phyloP scores from a whole-genome alignment of 2,329 filamentous ascomycete species.

The Scedosporium apiospermum region DNA sequence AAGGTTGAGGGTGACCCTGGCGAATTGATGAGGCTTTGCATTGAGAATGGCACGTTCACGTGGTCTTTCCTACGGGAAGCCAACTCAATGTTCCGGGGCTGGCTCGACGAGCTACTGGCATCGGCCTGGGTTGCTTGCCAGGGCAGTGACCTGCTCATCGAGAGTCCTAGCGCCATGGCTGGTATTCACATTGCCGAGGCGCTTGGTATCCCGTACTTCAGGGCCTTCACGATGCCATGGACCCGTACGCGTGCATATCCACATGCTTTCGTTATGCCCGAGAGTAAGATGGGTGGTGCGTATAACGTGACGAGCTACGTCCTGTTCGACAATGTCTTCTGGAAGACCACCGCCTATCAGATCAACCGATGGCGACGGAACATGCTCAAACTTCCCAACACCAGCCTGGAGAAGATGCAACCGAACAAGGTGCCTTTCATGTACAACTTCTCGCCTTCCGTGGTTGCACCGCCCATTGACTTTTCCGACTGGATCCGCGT shows the following conservation, averaged over 20 bases:
- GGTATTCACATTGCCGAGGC: constrained; percentile 97
- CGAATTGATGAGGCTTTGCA: constrained; percentile 91
- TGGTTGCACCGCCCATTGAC: constrained; percentile 89
- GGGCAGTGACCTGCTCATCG: constrained; percentile 81
- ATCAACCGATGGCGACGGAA: constrained; percentile 89
- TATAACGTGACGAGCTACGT: constrained; percentile 96
- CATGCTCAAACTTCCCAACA: constrained; percentile 67
- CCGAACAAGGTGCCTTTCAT: constrained; percentile 96
- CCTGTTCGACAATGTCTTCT: constrained; percentile 94
- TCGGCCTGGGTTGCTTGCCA: constrained; percentile 80
- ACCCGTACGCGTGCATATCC: constrained; percentile 91
- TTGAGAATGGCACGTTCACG: constrained; percentile 96
- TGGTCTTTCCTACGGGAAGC: constrained; percentile 83
- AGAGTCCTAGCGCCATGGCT: constrained; percentile 93
- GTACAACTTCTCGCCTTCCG: constrained; percentile 91
- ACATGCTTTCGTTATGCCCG: constrained; percentile 88
- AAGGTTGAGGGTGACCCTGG: constrained; percentile 84
- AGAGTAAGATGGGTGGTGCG: constrained; percentile 86
- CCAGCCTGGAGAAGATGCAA: constrained; percentile 82
- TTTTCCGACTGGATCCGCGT: constrained; percentile 97
- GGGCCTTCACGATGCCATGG: constrained; percentile 98
- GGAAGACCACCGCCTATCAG: constrained; percentile 85
- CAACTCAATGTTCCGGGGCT: constrained; percentile 79
- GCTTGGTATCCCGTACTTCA: constrained; percentile 86
- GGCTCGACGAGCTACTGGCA: constrained; percentile 80